These are phyloP conservation scores for Intubia oerlemansii DNA, from an alignment of 2,329 filamentous ascomycete genomes.

Conservation along the genomic window DNA sequence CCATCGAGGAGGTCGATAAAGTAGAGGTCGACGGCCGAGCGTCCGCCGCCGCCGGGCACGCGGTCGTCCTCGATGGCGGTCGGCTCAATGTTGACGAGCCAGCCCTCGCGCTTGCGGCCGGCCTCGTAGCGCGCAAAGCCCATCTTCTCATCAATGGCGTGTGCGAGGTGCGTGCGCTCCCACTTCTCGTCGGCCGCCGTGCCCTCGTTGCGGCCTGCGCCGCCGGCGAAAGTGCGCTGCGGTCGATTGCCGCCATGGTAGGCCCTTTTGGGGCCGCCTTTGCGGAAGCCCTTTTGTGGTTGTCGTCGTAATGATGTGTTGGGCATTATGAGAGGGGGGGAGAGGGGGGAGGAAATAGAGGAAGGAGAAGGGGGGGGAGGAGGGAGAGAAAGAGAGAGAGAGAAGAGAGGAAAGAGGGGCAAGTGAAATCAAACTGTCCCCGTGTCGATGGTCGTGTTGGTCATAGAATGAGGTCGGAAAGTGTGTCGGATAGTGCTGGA, in stretches of 20 bases:
- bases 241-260: slow-evolving; percentile 43
- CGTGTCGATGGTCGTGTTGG: no score
- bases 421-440: no score
- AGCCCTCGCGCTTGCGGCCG: slow-evolving; percentile 60
- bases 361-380: no score
- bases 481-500: no score
- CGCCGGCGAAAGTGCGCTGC: slow-evolving; percentile 53
- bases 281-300: slow-evolving; percentile 43
- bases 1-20: slow-evolving; percentile 89
- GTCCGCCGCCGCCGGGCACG: slow-evolving; percentile 63
- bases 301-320: slow-evolving; percentile 33
- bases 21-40: slow-evolving; percentile 87
- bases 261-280: slow-evolving; percentile 43
- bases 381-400: no score
- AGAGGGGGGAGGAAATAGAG: no score
- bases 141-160: slow-evolving; percentile 85
- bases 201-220: slow-evolving; percentile 49
- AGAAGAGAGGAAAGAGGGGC: no score
- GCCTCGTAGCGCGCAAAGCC: slow-evolving; percentile 85
- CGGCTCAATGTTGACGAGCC: slow-evolving; percentile 88
- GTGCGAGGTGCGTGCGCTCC: slow-evolving; percentile 63
- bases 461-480: no score
- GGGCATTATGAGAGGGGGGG: no score
- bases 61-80: slow-evolving; percentile 75
- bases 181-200: slow-evolving; percentile 86